These are phyloP conservation scores for Myriangium duriaei DNA, from an alignment of 2,329 filamentous ascomycete species.

Conservation along the genomic window DNA sequence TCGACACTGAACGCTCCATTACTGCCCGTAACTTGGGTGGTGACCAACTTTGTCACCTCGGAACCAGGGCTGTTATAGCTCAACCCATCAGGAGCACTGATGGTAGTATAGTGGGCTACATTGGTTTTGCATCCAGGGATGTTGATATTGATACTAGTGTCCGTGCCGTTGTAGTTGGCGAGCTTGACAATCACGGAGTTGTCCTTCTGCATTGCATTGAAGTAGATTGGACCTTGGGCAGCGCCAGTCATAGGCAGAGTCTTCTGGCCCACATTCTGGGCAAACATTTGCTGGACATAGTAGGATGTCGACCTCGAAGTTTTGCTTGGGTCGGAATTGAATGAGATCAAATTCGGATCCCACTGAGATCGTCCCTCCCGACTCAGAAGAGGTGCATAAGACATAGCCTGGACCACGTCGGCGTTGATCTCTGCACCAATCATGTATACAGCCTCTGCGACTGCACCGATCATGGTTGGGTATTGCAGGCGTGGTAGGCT, in stretches of 20 bases:
- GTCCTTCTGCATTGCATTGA: not conserved
- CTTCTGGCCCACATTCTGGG: not conserved
- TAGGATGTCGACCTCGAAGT: slow-evolving; percentile 14
- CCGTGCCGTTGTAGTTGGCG: slow-evolving; percentile 4
- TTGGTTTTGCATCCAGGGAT: not conserved
- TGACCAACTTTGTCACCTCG: too few relatives aligned
- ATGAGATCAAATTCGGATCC: slow-evolving; percentile 26
- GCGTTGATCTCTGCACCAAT: slow-evolving; percentile 49
- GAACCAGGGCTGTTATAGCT: too few relatives aligned
- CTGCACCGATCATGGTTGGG: slow-evolving; percentile 37
- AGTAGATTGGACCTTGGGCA: not conserved
- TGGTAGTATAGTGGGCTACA: not conserved
- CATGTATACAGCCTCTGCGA: slow-evolving; percentile 51
- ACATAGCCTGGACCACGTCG: slow-evolving; percentile 41
- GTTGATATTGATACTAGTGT: slow-evolving; percentile 3
- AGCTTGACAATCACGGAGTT: not conserved
- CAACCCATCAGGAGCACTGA: not conserved
- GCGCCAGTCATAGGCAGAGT: not conserved
- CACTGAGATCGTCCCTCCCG: slow-evolving; percentile 14
- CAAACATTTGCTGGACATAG: slow-evolving; percentile 13
- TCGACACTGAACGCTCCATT: too few relatives aligned
- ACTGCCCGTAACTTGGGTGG: too few relatives aligned
- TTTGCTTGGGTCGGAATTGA: slow-evolving; percentile 22
- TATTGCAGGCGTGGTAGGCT: slow-evolving; percentile 9
- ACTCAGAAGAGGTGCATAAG: slow-evolving; percentile 25